These are phyloP conservation scores for Cryptosporidium canis DNA, from an alignment of 169 alveolate genomes.

Conservation along the genomic window DNA sequence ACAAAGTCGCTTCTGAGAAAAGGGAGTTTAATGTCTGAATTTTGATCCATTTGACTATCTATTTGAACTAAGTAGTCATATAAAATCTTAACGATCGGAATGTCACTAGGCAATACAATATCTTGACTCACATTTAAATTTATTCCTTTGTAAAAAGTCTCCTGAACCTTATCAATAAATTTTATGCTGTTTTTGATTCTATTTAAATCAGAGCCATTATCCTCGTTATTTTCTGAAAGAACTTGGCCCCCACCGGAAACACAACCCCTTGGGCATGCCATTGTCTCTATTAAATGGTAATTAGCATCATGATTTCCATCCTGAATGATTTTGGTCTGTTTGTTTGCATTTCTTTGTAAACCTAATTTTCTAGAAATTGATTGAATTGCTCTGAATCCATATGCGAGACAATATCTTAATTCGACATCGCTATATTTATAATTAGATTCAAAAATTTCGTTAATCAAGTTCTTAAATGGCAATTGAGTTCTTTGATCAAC, in stretches of 20 bases:
- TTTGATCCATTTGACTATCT: background rate
- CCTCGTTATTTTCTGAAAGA: conserved; percentile 3
- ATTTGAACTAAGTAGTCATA: conserved; percentile 30
- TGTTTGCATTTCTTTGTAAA: conserved; percentile 79
- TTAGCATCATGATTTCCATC: conserved; percentile 48
- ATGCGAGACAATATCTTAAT: conserved; percentile 13
- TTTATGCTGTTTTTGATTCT: conserved; percentile 73
- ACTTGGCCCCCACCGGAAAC: conserved; percentile 92
- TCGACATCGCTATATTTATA: background rate
- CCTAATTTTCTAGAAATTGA: conserved; percentile 78
- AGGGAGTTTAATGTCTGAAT: background rate
- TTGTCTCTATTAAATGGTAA: conserved; percentile 87
- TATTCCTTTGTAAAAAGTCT: conserved; percentile 11
- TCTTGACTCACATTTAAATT: background rate
- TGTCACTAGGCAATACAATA: background rate
- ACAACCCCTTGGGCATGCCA: conserved; percentile 96
- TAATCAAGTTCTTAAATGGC: background rate
- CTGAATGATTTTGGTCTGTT: conserved; percentile 20
- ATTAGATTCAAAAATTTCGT: conserved; percentile 9
- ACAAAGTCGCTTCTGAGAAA: conserved; percentile 39
- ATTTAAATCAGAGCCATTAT: conserved; percentile 38
- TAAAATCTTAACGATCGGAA: conserved; percentile 34
- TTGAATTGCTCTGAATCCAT: conserved; percentile 69
- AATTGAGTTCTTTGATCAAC: background rate
- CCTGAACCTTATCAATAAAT: conserved; percentile 49